phyloP scores from a whole-genome alignment of 192 early-diverging fungal species.

The Entrophospora sp. region DNA sequence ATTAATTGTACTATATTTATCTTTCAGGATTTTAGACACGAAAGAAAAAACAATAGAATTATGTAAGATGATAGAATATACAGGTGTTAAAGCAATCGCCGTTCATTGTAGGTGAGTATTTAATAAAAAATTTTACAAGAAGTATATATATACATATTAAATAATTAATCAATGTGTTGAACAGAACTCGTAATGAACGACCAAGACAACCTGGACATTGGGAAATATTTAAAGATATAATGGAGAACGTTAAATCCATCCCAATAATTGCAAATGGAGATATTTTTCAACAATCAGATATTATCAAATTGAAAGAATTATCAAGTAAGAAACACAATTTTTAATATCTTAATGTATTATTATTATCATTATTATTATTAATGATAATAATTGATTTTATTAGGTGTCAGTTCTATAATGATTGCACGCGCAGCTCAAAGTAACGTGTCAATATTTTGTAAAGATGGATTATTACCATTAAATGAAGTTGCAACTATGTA shows the following conservation, averaged over 20 bases:
- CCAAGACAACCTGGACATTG: slow-evolving; percentile 77
- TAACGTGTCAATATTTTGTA: slow-evolving; percentile 83
- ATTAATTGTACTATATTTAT: too few relatives aligned
- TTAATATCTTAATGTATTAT: not conserved
- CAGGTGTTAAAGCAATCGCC: slow-evolving; percentile 78
- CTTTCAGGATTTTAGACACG: slow-evolving; percentile 60
- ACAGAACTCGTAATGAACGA: slow-evolving; percentile 59
- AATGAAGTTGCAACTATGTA: slow-evolving; percentile 58
- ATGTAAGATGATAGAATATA: slow-evolving; percentile 71
- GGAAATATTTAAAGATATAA: slow-evolving; percentile 69
- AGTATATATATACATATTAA: too few relatives aligned
- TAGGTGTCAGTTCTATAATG: slow-evolving; percentile 65
- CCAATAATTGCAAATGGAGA: slow-evolving; percentile 94
- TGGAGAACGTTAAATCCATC: slow-evolving; percentile 57
- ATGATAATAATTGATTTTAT: not conserved
- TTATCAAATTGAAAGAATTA: slow-evolving; percentile 47
- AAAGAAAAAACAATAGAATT: slow-evolving; percentile 73
- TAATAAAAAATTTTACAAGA: too few relatives aligned
- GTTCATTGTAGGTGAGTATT: slow-evolving; percentile 73
- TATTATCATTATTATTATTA: not conserved
- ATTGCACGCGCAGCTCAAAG: slow-evolving; percentile 77
- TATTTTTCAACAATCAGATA: slow-evolving; percentile 56
- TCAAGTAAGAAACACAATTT: slow-evolving; percentile 32
- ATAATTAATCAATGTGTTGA: not conserved
- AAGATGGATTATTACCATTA: slow-evolving; percentile 46